Evolutionary conservation across 1,139 yeast genomes (phyloP), one percentile per base, ranked within the genome.

Genomic region (Blastobotrys serpentis): DNA sequence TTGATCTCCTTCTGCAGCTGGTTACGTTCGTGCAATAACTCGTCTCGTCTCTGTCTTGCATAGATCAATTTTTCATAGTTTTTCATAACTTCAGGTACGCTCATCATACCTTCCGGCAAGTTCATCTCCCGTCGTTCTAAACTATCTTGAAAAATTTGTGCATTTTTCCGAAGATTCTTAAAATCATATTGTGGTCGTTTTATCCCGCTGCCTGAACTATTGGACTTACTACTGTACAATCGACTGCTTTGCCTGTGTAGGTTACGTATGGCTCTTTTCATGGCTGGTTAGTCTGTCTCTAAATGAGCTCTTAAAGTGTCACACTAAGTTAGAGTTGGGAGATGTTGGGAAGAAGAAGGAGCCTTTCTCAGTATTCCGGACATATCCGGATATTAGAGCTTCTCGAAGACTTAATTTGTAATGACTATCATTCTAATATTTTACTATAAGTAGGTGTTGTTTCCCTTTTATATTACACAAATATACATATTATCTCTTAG

Each of bases 161-260:
- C 57, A 36, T 75, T 67, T 1, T 62, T 59, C 1, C 78, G 59
- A 2, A 84, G 71, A 0, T 65, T 59, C 58, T 75, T 78, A 48
- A 79, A 65, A 57, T 83, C 81, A 53, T 73, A 73, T 17, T 70
- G 71, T 0, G 85, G 81, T 48, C 50, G 51, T 36, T 54, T 56
- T 41, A 62, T 45, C 6, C 40, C 22, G 13, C 10, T 14, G n/a
- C 25, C 7, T 25, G 40, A 7, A 16, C 10, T 18, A 19, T 11
- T 11, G 13, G 21, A 18, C 4, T 8, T 14, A 14, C 25, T 11
- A 8, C 40, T 36, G 19, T 19, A 11, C 40, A 6, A 11, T 4
- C 32, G 32, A 7, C 7, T 11, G n/a, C 32, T 11, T 29, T 14
- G 7, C 4, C 14, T 14, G 4, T 11, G 32, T 14, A 29, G 13